Base-by-base conservation (phyloP, 192 early-diverging fungal species). In the Backusella psychrophila region DNA sequence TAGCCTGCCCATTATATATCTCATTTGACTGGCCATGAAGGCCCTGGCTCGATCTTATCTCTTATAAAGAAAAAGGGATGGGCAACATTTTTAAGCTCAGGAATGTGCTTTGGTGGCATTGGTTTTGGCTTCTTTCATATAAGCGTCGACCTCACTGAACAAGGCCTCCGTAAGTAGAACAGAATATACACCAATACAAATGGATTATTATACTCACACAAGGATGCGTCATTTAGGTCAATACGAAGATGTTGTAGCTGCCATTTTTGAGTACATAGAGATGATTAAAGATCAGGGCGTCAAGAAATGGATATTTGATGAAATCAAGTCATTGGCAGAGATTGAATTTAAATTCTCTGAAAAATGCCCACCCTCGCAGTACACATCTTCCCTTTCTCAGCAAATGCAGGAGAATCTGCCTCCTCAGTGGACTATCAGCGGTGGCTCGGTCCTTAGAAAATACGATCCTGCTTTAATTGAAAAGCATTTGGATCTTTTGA, bases 211-310 rank as follows among this genome's bases (percentile, higher is more conserved):
- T 66, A 59, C 39, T 70, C 9, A 74, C 41, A 66, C 29, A 35
- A 0, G 3, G 21, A 72, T 78, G 33, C 33, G 84, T 66, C 92
- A 90, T 89, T 87, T 91, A 81, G 92, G 84, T 66, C 83, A 91
- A 71, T 91, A 96, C 81, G 83, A 84, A 56, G 70, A 82, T 73
- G 91, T 98, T 1, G 84, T 97, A 33, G 79, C 85, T 1, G 84
- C 90, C n/a, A 79, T 98, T 8, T 99, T 98, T 83, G 90, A 95
- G 77, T 99, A 95, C 78, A 93, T 98, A 76, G 82, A 90, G 41
- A 92, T 99, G 92, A 76, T 99, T 41, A 86, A 86, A 69, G 65
- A 81, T 19, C 80, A 77, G 34, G 93, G 92, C 15, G 80, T 92
- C 33, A 88, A 94, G 75, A 82, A 90, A 52, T 96, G 94, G 90